Conservation (phyloP, 2,329 filamentous ascomycete species). For the Clonostachys sp. region DNA sequence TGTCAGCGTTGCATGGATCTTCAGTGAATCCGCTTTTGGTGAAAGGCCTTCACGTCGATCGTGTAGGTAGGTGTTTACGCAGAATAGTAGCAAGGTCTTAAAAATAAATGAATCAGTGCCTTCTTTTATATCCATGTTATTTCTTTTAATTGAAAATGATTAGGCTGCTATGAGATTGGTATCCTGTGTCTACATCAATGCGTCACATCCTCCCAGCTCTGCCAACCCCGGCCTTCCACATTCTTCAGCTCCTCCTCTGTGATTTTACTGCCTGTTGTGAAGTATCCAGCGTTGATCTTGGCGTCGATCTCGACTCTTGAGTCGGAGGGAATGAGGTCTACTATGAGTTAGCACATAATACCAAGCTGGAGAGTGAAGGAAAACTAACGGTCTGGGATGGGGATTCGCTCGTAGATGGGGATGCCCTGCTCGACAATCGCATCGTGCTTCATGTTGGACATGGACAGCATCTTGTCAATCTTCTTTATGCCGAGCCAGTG, state of each 20-base stretch:
- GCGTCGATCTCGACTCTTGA: constrained; percentile 89
- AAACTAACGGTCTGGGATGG: constrained; percentile 73
- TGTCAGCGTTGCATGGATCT: too few relatives aligned
- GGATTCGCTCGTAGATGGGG: constrained; percentile 45
- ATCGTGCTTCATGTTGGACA: constrained; percentile 97
- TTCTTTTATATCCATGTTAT: too few relatives aligned
- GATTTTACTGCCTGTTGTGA: constrained; percentile 80
- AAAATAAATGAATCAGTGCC: too few relatives aligned
- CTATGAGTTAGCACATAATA: constrained; percentile 50
- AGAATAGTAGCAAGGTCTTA: too few relatives aligned
- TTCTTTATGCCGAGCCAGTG: constrained; percentile 99
- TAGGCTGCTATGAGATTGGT: too few relatives aligned
- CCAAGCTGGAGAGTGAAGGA: neutral
- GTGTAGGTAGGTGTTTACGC: too few relatives aligned
- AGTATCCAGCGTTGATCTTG: constrained; percentile 78
- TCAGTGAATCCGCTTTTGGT: too few relatives aligned
- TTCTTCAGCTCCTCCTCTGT: constrained; percentile 73
- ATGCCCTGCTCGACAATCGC: constrained; percentile 75
- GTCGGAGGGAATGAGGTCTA: constrained; percentile 72
- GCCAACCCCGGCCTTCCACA: constrained; percentile 81
- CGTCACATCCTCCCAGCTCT: constrained; percentile 23
- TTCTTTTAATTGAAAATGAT: too few relatives aligned
- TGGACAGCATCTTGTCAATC: constrained; percentile 96
- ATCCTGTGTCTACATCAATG: neutral
- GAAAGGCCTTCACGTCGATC: too few relatives aligned